Percentiles rank a stretch among this genome's conserved stretches.
Conservation (phyloP, 139 green algal species). For the Chlamydomonas eustigma region DNA sequence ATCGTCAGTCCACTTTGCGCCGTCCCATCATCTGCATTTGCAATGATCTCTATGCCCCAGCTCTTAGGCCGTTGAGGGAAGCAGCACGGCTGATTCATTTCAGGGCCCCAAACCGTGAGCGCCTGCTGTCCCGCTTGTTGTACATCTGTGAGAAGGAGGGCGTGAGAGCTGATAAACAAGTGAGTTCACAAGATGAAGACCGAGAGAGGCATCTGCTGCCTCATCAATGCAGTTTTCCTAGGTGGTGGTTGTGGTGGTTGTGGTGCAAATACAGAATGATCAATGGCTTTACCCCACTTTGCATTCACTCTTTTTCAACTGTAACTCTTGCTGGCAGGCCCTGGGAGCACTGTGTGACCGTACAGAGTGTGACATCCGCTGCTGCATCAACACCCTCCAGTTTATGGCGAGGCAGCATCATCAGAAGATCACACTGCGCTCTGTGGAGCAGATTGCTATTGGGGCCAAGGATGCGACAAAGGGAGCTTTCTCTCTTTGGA, state of each 20-base stretch:
- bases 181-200: too few relatives aligned
- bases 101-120: constrained; percentile 34
- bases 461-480: constrained; percentile 79
- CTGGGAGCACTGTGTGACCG: constrained; percentile 41
- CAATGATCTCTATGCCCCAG: constrained; percentile 93
- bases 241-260: background rate
- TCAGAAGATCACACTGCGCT: background rate
- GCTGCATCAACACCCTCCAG: constrained; percentile 94
- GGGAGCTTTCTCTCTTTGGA: constrained; percentile 63
- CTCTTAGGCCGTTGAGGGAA: constrained; percentile 78
- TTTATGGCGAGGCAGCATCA: constrained; percentile 39
- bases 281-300: background rate
- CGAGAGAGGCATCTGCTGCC: background rate
- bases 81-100: constrained; percentile 76
- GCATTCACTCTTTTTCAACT: too few relatives aligned
- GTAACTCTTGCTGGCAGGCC: too few relatives aligned
- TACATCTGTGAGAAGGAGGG: constrained; percentile 56
- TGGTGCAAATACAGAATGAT: too few relatives aligned
- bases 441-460: constrained; percentile 30
- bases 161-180: constrained; percentile 43
- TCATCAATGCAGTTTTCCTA: background rate
- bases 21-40: constrained; percentile 94
- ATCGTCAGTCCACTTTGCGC: constrained; percentile 39
- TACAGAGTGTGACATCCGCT: constrained; percentile 73
- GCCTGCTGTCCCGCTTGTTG: constrained; percentile 48